Percentiles rank a stretch among this genome's conserved stretches.
These are phyloP conservation scores for Xanthoparmelia taractica DNA, from an alignment of 495 filamentous ascomycete species.

Conservation along the genomic window DNA sequence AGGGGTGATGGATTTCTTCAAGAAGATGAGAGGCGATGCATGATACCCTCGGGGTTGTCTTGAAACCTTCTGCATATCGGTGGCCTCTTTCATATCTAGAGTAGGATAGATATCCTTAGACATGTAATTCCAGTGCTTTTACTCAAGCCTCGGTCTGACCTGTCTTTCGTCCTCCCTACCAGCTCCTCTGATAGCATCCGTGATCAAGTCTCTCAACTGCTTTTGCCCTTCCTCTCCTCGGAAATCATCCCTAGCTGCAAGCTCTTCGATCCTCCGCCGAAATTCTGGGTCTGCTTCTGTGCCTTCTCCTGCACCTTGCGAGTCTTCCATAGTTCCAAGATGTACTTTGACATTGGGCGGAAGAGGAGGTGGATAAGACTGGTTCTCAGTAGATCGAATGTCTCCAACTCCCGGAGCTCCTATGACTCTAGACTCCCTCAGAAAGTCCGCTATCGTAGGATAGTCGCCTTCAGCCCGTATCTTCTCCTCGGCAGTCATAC, in stretches of 20 bases:
- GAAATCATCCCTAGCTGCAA: conserved; percentile 67
- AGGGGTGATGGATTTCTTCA: conserved; percentile 87
- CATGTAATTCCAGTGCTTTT: not conserved
- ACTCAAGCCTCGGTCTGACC: conserved; percentile 44
- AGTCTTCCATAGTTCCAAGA: conserved; percentile 57
- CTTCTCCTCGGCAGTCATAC: conserved; percentile 61
- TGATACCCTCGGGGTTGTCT: conserved; percentile 15
- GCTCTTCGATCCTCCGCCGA: conserved; percentile 64
- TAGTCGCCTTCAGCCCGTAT: conserved; percentile 65
- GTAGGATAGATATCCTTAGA: not conserved
- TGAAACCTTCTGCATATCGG: conserved; percentile 4
- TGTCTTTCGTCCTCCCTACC: conserved; percentile 46
- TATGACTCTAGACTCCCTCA: conserved; percentile 43
- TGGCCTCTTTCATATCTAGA: not conserved
- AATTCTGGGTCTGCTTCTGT: conserved; percentile 65
- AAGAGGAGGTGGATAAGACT: conserved; percentile 38
- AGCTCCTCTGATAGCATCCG: conserved; percentile 56
- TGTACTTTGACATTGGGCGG: conserved; percentile 62
- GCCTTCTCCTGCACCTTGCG: conserved; percentile 44
- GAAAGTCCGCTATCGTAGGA: conserved; percentile 59
- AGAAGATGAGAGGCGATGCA: conserved; percentile 38
- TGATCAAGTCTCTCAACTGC: conserved; percentile 59
- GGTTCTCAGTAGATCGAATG: conserved; percentile 3
- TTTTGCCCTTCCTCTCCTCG: conserved; percentile 61
- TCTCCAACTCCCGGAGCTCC: conserved; percentile 28